Evolutionary conservation across 495 filamentous ascomycete genomes (phyloP), one percentile per base, ranked within the genome.

Genomic region (Penicillium waksmanii): DNA sequence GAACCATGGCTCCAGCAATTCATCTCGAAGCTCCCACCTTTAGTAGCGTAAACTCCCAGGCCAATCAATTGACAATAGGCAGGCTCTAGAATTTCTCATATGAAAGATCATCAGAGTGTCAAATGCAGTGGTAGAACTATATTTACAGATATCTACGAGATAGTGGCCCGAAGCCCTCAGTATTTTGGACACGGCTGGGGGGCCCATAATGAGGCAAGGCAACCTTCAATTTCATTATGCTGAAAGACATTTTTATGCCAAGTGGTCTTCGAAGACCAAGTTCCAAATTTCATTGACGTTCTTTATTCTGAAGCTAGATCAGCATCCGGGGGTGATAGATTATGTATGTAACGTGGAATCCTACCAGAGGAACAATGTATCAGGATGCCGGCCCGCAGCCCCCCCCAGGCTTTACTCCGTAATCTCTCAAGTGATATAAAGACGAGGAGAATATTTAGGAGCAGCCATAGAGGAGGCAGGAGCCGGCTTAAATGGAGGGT

Each of bases 321-420:
- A 69, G 67, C 53, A 50, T 36, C 17, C 19, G 2, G 17, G 17
- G 2, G 36, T 38, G 36, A 38, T 38, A 18, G 17, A 19, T 44
- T 3, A 44, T 44, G 12, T 3, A 44, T 44, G 12, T 4, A 44
- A 44, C 17, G 42, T 44, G 42, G 42, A n/a, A 44, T 43, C 67
- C 60, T 74, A 75, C 74, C 70, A 62, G 49, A 52, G 67, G 63
- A 61, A 56, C 54, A 60, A 66, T 68, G 57, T 57, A 66, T 68
- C 56, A 66, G 47, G 69, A 63, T 65, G 73, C 76, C 74, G 73
- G 58, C 74, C 61, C 55, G 61, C 57, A 47, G 56, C 60, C 57
- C 59, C 55, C 50, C 50, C 56, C 40, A 21, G 49, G 55, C 27
- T 38, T 42, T 59, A 44, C 53, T 44, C 42, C 44, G 35, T 53